Percentiles rank a stretch among this genome's conserved stretches.
Conservation (phyloP, 352 stramenopile genomes). For the Pythium dissimile region DNA sequence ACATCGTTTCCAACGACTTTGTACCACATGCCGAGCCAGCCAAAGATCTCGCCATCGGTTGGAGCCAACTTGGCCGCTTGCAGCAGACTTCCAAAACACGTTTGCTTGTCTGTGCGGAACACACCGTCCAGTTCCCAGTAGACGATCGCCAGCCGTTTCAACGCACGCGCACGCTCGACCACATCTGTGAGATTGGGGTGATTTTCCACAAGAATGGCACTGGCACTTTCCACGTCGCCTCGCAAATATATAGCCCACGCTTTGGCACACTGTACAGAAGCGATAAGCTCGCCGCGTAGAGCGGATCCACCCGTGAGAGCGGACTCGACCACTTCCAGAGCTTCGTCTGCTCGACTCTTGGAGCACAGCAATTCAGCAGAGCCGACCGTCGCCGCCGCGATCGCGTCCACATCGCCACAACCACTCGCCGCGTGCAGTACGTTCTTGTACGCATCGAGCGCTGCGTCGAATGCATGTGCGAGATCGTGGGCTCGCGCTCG, state of each 20-base stretch:
- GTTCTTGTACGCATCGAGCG: constrained; percentile 39
- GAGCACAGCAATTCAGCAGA: constrained; percentile 42
- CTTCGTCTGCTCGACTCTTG: constrained; percentile 30
- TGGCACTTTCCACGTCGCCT: constrained; percentile 32
- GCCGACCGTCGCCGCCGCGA: constrained; percentile 31
- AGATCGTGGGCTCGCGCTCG: constrained; percentile 50
- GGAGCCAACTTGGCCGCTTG: constrained; percentile 73
- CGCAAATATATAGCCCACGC: constrained; percentile 40
- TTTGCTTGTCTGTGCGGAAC: constrained; percentile 47
- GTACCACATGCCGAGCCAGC: constrained; percentile 79
- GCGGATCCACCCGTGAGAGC: background rate
- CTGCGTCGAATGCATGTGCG: constrained; percentile 39
- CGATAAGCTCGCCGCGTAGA: constrained; percentile 20
- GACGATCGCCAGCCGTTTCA: constrained; percentile 76
- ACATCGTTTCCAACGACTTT: constrained; percentile 51
- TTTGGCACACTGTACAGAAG: constrained; percentile 25
- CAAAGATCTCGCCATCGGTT: constrained; percentile 63
- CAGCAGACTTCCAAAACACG: constrained; percentile 62
- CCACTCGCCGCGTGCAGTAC: constrained; percentile 15
- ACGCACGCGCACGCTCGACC: constrained; percentile 27
- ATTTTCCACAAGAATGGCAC: constrained; percentile 36
- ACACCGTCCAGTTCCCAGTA: constrained; percentile 65
- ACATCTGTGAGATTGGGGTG: constrained; percentile 22
- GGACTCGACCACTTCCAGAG: constrained; percentile 29
- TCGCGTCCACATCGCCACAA: constrained; percentile 21